phyloP scores from a whole-genome alignment of 2,329 filamentous ascomycete genomes.

The Venturia oleaginea region DNA sequence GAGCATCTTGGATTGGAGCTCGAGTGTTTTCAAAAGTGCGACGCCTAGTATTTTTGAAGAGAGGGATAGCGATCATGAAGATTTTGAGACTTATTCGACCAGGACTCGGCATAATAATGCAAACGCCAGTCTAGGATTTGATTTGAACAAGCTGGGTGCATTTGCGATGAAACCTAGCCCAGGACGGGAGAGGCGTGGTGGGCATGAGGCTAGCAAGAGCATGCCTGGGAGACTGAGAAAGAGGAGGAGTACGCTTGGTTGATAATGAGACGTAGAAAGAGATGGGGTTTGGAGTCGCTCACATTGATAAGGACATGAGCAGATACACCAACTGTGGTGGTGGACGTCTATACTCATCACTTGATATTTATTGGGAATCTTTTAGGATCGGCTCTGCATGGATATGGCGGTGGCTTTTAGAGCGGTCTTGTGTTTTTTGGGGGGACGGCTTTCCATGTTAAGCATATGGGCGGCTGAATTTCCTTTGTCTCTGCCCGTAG shows the following conservation, averaged over 20 bases:
- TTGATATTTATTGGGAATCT: background rate
- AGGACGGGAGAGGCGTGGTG: background rate
- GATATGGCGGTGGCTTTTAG: background rate
- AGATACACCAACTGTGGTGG: too few relatives aligned
- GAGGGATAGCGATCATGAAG: background rate
- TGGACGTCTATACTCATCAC: background rate
- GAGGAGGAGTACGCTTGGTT: background rate
- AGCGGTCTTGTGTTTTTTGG: background rate
- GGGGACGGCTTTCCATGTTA: background rate
- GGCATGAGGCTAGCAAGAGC: background rate
- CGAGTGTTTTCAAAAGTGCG: conserved; percentile 5
- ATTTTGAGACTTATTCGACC: background rate
- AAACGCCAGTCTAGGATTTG: background rate
- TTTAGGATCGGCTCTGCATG: background rate
- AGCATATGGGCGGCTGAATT: background rate
- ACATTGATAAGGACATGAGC: background rate
- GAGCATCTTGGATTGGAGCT: conserved; percentile 7
- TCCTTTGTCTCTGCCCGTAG: background rate
- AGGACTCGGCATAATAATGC: background rate
- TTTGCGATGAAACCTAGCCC: conserved; percentile 2
- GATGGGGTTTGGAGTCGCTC: background rate
- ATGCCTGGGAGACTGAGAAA: background rate
- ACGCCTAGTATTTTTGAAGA: conserved; percentile 7
- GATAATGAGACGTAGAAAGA: background rate
- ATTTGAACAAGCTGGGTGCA: background rate